Evolutionary conservation across 805 yeast genomes (phyloP), one percentile per base, ranked within the genome.

Genomic region (Wickerhamomyces chambardii): DNA sequence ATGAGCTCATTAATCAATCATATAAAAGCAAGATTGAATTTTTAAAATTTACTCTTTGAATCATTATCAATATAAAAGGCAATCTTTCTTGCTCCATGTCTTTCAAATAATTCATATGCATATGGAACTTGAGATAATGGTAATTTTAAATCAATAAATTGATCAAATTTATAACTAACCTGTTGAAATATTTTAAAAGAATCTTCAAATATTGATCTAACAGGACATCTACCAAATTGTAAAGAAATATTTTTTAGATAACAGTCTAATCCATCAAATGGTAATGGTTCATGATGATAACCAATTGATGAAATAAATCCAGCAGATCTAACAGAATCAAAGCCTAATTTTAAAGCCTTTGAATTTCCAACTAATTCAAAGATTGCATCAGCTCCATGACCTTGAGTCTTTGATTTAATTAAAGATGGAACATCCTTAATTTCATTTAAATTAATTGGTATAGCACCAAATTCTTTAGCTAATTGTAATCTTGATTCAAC

Each of bases 161-260:
- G 62, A n/a, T 49, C 61, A 41, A 75, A 72, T 37, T 68, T 63
- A 25, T 49, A 50, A 28, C 70, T 63, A 33, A 72, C 56, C 14
- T 47, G 42, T 35, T 63, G 65, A 48, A 76, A 73, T 1, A 70
- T 57, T 29, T 61, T 59, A 25, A 75, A 57, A 0, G 81, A 63
- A 30, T 74, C 79, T 10, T 56, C 63, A 46, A 70, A 76, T 28
- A 74, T 56, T 2, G 78, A 63, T 64, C 76, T 66, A 4, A 73
- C 73, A 28, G 78, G 81, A 51, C 83, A 76, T 46, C 83, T 53
- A 4, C 84, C 84, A 50, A 76, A 76, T 24, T 76, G 75, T 29
- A 75, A 45, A 10, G 71, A 69, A 37, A 74, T 56, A 41, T 75
- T 72, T 47, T 76, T 76, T 48, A 66, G 49, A 44, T 76, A 76